Conservation (phyloP, 306 rosid genomes). For the Quercus dentata region DNA sequence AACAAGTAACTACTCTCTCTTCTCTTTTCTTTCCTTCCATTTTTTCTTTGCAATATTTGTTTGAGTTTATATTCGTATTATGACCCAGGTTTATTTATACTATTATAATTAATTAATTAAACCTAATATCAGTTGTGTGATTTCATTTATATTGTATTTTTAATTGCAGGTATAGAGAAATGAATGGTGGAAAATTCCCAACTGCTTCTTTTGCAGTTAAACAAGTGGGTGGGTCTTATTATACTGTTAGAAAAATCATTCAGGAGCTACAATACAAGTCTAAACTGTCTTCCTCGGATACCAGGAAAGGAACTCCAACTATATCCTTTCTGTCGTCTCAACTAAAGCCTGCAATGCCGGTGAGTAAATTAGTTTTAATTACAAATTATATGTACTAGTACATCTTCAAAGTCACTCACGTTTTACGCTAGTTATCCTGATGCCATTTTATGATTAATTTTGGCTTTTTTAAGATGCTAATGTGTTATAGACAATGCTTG, state of each 20-base stretch:
- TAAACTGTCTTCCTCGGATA: slow-evolving; percentile 23
- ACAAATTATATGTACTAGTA: not conserved
- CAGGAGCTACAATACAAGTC: slow-evolving; percentile 49
- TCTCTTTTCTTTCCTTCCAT: not conserved
- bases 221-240: slow-evolving; percentile 64
- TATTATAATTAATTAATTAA: too few relatives aligned
- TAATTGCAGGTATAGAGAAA: slow-evolving; percentile 49
- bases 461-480: not conserved
- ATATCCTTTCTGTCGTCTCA: slow-evolving; percentile 11
- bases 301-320: not conserved
- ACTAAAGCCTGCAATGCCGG: slow-evolving; percentile 20
- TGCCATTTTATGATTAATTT: not conserved
- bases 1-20: slow-evolving; percentile 31
- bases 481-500: not conserved
- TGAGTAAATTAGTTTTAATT: slow-evolving; percentile 23
- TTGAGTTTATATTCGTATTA: not conserved
- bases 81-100: too few relatives aligned
- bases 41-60: not conserved
- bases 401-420: not conserved
- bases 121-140: too few relatives aligned
- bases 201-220: not conserved
- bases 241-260: slow-evolving; percentile 43
- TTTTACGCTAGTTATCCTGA: not conserved
- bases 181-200: slow-evolving; percentile 64
- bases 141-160: too few relatives aligned